Evolutionary conservation across 1,284 basidiomycete genomes (phyloP).

Genomic region (Ustilago crameri): DNA sequence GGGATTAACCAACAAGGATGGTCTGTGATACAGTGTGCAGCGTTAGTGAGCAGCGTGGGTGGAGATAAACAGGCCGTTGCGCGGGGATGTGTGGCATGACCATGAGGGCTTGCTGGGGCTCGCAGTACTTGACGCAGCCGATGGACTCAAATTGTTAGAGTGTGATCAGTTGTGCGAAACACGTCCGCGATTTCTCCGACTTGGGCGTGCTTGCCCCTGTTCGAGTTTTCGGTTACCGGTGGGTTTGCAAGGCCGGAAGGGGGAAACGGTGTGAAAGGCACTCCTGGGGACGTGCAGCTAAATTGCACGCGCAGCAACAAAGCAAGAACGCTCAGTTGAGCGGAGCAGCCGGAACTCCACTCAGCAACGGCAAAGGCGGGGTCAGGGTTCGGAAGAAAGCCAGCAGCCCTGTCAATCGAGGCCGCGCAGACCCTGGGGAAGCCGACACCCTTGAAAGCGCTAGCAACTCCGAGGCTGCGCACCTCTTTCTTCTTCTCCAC

Average conservation of each 20-base stretch:
- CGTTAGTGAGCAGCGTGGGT: too few species aligned
- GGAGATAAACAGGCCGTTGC: too few species aligned
- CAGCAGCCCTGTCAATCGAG: not conserved
- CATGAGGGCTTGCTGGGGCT: too few species aligned
- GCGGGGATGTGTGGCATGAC: too few species aligned
- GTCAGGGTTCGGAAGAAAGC: not conserved
- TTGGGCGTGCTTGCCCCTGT: too few species aligned
- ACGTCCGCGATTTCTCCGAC: not conserved
- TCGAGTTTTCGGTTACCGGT: slow-evolving; percentile 3
- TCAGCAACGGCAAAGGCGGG: too few species aligned
- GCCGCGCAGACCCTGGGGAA: too few species aligned
- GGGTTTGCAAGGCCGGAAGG: not conserved
- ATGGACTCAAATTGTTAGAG: not conserved
- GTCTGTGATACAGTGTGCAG: not conserved
- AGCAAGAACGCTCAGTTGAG: too few species aligned
- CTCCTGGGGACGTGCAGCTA: too few species aligned
- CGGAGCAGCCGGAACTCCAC: too few species aligned
- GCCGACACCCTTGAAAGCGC: too few species aligned
- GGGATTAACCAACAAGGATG: slow-evolving; percentile 9
- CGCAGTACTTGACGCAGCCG: not conserved
- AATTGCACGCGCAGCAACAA: not conserved
- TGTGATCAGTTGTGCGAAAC: not conserved
- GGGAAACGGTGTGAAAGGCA: not conserved
- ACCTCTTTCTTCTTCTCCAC: not conserved
- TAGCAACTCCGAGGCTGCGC: too few species aligned